These are phyloP conservation scores for Gaultheria prostrata DNA, from an alignment of 148 eudicot species.

Conservation along the genomic window DNA sequence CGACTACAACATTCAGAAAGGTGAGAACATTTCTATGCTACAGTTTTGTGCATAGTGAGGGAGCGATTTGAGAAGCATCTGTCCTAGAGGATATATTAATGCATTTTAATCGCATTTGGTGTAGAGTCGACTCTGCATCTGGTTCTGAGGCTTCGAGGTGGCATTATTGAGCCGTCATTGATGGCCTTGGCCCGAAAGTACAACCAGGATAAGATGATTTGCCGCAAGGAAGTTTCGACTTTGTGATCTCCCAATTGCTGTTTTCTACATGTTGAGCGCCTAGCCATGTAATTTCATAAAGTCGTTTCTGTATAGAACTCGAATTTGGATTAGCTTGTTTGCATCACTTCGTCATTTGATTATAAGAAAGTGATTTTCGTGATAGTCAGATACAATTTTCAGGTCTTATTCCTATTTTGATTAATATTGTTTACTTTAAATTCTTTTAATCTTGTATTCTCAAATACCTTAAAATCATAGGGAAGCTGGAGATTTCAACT, in stretches of 20 bases:
- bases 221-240: slow-evolving; percentile 24
- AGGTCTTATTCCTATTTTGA: background rate
- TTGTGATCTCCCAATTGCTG: background rate
- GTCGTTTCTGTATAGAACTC: background rate
- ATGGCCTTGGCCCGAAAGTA: slow-evolving; percentile 31
- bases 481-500: background rate
- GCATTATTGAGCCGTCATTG: slow-evolving; percentile 30
- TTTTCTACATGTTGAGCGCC: background rate
- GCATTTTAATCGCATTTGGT: background rate
- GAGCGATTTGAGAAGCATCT: background rate
- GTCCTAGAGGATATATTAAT: background rate
- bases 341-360: background rate
- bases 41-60: background rate
- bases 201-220: slow-evolving; percentile 30
- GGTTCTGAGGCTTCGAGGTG: slow-evolving; percentile 33
- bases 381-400: background rate
- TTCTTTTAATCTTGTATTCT: background rate
- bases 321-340: background rate
- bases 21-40: background rate
- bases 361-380: background rate
- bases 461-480: background rate
- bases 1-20: slow-evolving; percentile 31
- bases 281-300: background rate
- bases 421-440: background rate
- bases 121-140: slow-evolving; percentile 29